These are phyloP conservation scores for Porcisia deanei DNA, from an alignment of 208 protist genomes.

Conservation along the genomic window DNA sequence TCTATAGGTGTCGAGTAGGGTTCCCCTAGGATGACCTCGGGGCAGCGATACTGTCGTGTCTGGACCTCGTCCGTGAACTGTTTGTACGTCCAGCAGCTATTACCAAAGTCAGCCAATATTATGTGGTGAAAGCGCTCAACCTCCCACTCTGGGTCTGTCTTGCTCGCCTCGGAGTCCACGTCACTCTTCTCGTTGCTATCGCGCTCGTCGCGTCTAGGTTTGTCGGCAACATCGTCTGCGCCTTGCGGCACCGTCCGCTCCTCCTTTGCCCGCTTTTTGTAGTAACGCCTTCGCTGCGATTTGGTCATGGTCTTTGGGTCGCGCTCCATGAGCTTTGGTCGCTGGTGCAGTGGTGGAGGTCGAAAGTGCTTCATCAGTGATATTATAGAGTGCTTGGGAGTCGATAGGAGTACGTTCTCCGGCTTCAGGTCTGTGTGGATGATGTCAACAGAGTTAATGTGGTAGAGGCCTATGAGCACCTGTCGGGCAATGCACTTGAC, in stretches of 20 bases:
- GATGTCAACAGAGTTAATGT: constrained; percentile 94
- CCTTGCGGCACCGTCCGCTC: constrained; percentile 25
- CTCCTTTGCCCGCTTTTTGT: constrained; percentile 87
- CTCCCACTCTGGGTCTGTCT: constrained; percentile 86
- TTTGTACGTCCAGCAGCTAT: constrained; percentile 97
- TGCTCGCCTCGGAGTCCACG: constrained; percentile 49
- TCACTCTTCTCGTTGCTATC: constrained; percentile 20
- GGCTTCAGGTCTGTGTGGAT: constrained; percentile 98
- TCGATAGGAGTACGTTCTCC: constrained; percentile 94
- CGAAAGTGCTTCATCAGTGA: constrained; percentile 86
- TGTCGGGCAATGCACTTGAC: constrained; percentile 93
- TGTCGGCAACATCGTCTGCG: constrained; percentile 28
- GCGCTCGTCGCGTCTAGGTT: constrained; percentile 14
- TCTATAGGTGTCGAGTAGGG: constrained; percentile 87
- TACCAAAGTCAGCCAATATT: constrained; percentile 98
- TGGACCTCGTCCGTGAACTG: constrained; percentile 97
- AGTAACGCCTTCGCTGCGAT: constrained; percentile 90
- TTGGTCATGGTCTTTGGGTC: constrained; percentile 92
- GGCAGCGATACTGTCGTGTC: constrained; percentile 93
- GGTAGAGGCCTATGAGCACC: constrained; percentile 93
- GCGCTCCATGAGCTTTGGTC: constrained; percentile 71
- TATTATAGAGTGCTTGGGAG: constrained; percentile 84
- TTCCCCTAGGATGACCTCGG: constrained; percentile 93
- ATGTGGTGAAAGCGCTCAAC: constrained; percentile 88
- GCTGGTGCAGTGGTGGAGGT: constrained; percentile 70